Evolutionary conservation across 2,329 filamentous ascomycete genomes (phyloP).

Genomic region (Ophiostoma fasciatum): DNA sequence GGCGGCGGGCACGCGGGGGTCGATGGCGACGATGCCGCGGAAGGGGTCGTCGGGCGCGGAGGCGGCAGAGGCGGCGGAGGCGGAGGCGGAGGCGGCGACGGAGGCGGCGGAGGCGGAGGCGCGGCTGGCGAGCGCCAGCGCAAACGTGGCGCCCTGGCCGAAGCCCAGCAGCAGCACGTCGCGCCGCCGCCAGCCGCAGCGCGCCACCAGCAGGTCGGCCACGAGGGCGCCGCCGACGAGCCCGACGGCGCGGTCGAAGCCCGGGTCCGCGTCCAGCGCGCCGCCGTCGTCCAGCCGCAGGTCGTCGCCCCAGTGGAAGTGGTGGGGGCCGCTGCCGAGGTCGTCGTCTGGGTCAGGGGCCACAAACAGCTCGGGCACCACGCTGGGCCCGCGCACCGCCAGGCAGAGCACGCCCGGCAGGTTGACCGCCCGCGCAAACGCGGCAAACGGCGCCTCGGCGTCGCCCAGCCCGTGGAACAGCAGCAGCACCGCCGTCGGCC

Average conservation of each 20-base stretch:
- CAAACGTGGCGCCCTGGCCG: slow-evolving; percentile 51
- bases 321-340: slow-evolving; percentile 12
- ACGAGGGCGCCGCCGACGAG: slow-evolving; percentile 38
- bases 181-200: slow-evolving; percentile 42
- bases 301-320: slow-evolving; percentile 56
- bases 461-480: slow-evolving; percentile 80
- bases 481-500: slow-evolving; percentile 60
- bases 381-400: slow-evolving; percentile 52
- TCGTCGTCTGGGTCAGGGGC: slow-evolving; percentile 21
- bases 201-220: slow-evolving; percentile 31
- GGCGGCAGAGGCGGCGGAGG: background rate
- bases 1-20: slow-evolving; percentile 40
- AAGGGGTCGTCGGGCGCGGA: slow-evolving; percentile 13
- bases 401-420: slow-evolving; percentile 68
- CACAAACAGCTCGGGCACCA: slow-evolving; percentile 52
- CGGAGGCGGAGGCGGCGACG: slow-evolving; percentile 4
- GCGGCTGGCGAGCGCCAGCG: slow-evolving; percentile 37
- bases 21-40: slow-evolving; percentile 37
- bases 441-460: slow-evolving; percentile 50
- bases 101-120: background rate
- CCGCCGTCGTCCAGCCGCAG: slow-evolving; percentile 37
- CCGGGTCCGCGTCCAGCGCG: slow-evolving; percentile 45
- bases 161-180: slow-evolving; percentile 53
- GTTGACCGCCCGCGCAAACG: slow-evolving; percentile 51
- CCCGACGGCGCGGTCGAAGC: slow-evolving; percentile 34